A percentile compares a stretch with the other conserved stretches of the same genome.
phyloP scores from a whole-genome alignment of 2,329 filamentous ascomycete genomes.

The Pestalotiopsis sp. region DNA sequence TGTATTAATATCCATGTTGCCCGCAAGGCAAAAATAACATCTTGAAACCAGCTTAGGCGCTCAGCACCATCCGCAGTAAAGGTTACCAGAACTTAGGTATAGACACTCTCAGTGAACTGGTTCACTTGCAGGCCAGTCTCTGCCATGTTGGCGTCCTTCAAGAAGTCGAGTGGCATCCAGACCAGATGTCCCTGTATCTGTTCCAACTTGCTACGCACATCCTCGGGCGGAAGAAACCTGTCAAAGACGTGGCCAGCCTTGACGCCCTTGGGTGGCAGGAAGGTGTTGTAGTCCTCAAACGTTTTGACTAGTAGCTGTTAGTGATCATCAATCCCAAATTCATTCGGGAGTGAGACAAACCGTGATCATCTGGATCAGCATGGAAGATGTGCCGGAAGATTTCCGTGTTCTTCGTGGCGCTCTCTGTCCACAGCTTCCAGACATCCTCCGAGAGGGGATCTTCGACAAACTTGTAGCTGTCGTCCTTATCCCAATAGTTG shows the following conservation, averaged over 20 bases:
- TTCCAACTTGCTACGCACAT: slow-evolving; percentile 75
- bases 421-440: slow-evolving; percentile 68
- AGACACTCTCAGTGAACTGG: slow-evolving; percentile 82
- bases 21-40: neutral
- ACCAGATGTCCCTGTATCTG: slow-evolving; percentile 86
- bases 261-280: slow-evolving; percentile 68
- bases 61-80: neutral
- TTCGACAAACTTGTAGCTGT: slow-evolving; percentile 65
- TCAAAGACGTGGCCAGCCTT: slow-evolving; percentile 89
- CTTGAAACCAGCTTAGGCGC: neutral
- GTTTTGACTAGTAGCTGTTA: slow-evolving; percentile 63
- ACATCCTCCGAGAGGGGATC: slow-evolving; percentile 71
- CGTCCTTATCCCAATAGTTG: slow-evolving; percentile 60
- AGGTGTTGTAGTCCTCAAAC: slow-evolving; percentile 87
- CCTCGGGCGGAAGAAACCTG: slow-evolving; percentile 69
- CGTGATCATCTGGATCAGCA: slow-evolving; percentile 85
- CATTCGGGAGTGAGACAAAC: slow-evolving; percentile 40
- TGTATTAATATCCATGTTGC: neutral
- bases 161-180: slow-evolving; percentile 91
- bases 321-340: slow-evolving; percentile 13
- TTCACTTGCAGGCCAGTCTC: slow-evolving; percentile 88
- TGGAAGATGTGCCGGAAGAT: slow-evolving; percentile 82
- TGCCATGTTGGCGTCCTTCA: slow-evolving; percentile 84
- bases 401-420: slow-evolving; percentile 71
- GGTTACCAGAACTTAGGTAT: slow-evolving; percentile 51